Conservation (phyloP, 441 rosid species). For the Gossypium davidsonii region DNA sequence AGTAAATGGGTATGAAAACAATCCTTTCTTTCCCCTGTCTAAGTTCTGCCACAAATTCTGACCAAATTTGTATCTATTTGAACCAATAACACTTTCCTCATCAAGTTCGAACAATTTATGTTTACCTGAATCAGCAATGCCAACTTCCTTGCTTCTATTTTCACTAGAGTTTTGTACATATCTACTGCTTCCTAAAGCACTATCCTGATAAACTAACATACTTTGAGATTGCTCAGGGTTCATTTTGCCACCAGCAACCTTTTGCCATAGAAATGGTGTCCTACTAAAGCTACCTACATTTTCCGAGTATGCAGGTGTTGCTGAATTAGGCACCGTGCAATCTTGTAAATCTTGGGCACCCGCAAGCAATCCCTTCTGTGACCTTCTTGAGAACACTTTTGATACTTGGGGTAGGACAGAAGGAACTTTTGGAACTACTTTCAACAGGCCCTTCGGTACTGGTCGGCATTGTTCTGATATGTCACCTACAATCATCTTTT, state of each 20-base stretch:
- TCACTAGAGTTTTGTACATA: constrained; percentile 27
- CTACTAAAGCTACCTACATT: constrained; percentile 20
- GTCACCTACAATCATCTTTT: constrained; percentile 20
- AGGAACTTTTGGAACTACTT: constrained; percentile 41
- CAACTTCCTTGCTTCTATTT: constrained; percentile 21
- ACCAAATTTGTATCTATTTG: constrained; percentile 25
- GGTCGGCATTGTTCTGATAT: constrained; percentile 21
- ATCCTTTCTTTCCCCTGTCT: constrained; percentile 24
- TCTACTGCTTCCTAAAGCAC: constrained; percentile 17
- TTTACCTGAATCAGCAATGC: constrained; percentile 20
- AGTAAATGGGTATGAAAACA: constrained; percentile 25
- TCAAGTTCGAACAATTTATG: constrained; percentile 22
- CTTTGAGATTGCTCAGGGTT: constrained; percentile 27
- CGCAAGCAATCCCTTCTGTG: constrained; percentile 19
- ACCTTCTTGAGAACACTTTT: constrained; percentile 25
- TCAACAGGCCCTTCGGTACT: constrained; percentile 53
- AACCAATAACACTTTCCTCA: constrained; percentile 19
- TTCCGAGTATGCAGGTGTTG: constrained; percentile 25
- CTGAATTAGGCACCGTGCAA: constrained; percentile 18
- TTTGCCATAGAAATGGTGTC: constrained; percentile 26
- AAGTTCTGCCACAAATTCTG: constrained; percentile 26
- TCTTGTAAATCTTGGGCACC: constrained; percentile 26
- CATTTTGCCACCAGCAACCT: constrained; percentile 26
- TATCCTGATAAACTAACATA: constrained; percentile 33
- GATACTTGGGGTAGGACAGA: constrained; percentile 25